Evolutionary conservation across 2,329 filamentous ascomycete genomes (phyloP).

Genomic region (Xylariaceae sp.): DNA sequence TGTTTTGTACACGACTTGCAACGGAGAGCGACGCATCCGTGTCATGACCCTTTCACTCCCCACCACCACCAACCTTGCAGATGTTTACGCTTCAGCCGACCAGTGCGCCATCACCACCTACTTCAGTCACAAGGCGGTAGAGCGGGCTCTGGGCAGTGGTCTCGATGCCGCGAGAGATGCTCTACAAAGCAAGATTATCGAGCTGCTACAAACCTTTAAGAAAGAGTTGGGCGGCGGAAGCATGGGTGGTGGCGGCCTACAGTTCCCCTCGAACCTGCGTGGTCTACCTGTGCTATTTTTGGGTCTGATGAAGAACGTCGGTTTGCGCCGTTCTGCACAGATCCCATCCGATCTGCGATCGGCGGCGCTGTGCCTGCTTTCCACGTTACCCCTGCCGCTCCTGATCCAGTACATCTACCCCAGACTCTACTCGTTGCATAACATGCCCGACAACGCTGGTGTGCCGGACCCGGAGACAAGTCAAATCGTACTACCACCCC

Average conservation of each 20-base stretch:
- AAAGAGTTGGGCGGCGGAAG: constrained; percentile 95
- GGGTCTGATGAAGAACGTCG: constrained; percentile 92
- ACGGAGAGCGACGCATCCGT: constrained; percentile 89
- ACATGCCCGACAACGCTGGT: constrained; percentile 93
- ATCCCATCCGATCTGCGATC: constrained; percentile 92
- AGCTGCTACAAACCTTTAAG: constrained; percentile 90
- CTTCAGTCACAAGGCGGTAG: constrained; percentile 96
- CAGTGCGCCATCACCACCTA: constrained; percentile 89
- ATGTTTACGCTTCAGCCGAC: constrained; percentile 91
- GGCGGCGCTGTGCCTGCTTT: constrained; percentile 87
- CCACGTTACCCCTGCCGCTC: constrained; percentile 82
- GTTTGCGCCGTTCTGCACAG: constrained; percentile 84
- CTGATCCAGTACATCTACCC: constrained; percentile 92
- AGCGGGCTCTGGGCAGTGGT: constrained; percentile 77
- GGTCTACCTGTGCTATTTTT: constrained; percentile 87
- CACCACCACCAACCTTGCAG: constrained; percentile 83
- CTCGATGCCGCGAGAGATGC: constrained; percentile 88
- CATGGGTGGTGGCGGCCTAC: constrained; percentile 82
- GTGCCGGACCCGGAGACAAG: constrained; percentile 79
- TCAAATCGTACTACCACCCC: constrained; percentile 80
- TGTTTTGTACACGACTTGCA: constrained; percentile 95
- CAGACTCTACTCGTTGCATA: constrained; percentile 78
- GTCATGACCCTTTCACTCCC: constrained; percentile 91
- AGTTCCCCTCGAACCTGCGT: constrained; percentile 89
- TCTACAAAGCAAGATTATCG: constrained; percentile 83